Percentiles rank a stretch among this genome's conserved stretches.
These are phyloP conservation scores for Penicillium canariense DNA, from an alignment of 495 filamentous ascomycete species.

Conservation along the genomic window DNA sequence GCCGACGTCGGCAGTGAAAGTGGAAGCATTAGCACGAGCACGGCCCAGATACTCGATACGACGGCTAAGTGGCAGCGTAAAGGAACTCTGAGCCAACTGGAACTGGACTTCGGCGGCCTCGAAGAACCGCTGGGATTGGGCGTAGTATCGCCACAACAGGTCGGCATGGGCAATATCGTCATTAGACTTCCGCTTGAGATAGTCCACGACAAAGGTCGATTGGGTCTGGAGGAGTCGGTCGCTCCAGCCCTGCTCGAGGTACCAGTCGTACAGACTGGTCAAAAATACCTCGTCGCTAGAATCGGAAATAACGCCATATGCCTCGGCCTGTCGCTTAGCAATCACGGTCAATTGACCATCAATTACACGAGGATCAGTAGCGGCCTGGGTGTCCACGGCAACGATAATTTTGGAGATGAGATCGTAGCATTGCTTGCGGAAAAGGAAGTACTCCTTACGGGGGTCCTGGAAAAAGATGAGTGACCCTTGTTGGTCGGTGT, in stretches of 20 bases:
- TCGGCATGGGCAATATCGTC: slow-evolving; percentile 75
- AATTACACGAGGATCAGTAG: slow-evolving; percentile 61
- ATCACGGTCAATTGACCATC: slow-evolving; percentile 75
- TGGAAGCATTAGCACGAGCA: slow-evolving; percentile 83
- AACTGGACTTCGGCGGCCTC: slow-evolving; percentile 84
- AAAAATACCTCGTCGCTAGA: slow-evolving; percentile 91
- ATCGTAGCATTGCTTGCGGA: slow-evolving; percentile 76
- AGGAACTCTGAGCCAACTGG: slow-evolving; percentile 76
- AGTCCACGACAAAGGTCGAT: slow-evolving; percentile 81
- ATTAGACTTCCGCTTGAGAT: slow-evolving; percentile 69
- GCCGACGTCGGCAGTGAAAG: slow-evolving; percentile 65
- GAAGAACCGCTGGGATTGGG: slow-evolving; percentile 72
- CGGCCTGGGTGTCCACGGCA: slow-evolving; percentile 67
- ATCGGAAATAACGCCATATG: slow-evolving; percentile 78
- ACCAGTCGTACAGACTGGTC: slow-evolving; percentile 96
- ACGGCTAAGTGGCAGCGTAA: slow-evolving; percentile 68
- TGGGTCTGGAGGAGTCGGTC: slow-evolving; percentile 81
- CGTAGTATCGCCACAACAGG: slow-evolving; percentile 88
- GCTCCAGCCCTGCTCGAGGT: slow-evolving; percentile 74
- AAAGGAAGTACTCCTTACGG: slow-evolving; percentile 61
- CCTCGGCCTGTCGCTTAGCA: slow-evolving; percentile 77
- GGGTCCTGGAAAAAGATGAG: slow-evolving; percentile 53
- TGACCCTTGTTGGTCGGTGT: background rate
- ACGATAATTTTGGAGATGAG: slow-evolving; percentile 75
- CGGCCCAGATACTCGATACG: slow-evolving; percentile 86